Evolutionary conservation across 2,329 filamentous ascomycete species (phyloP), one percentile per base, ranked within the genome.

Genomic region (Dichotomopilus funicola): DNA sequence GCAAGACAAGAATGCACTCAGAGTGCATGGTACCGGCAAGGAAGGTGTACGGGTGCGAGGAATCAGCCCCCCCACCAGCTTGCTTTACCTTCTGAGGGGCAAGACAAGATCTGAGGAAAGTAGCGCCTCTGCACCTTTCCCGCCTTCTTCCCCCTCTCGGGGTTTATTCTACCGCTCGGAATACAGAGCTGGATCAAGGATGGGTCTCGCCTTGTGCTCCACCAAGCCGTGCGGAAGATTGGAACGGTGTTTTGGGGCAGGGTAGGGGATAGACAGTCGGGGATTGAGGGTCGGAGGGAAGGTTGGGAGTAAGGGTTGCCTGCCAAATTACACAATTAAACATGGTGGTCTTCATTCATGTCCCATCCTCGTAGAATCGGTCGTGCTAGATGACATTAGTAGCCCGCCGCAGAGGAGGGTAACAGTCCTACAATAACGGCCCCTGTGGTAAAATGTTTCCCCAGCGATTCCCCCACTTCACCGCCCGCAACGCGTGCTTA

Each of bases 121-220:
- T 27, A 27, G 19, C 19, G 19, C 19, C 19, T 27, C 3, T 27
- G 19, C 19, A 27, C 19, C 19, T 27, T 27, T 27, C 19, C 19
- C 19, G 19, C 3, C 19, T 27, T 27, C 19, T 3, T 27, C 19
- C 19, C 19, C 19, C 19, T 27, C 3, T 2, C 19, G 19, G 19
- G 19, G 58, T 59, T 80, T 74, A 60, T 78, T 86, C 59, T 86
- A 81, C 82, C 83, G 83, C 83, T 84, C 82, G 81, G 82, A 86
- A 86, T 86, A 86, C 83, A 86, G 80, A 85, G 82, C 78, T 76
- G 73, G 68, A 67, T 78, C 82, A 86, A 86, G 83, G 83, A 86
- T 82, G 74, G 75, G 69, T 83, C 83, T 86, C 81, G 80, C 83
- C 83, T 86, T 86, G 82, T 81, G 81, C 83, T 86, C 82, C 83